phyloP scores from a whole-genome alignment of 306 rosid species.

The Ochetophila trinervis region DNA sequence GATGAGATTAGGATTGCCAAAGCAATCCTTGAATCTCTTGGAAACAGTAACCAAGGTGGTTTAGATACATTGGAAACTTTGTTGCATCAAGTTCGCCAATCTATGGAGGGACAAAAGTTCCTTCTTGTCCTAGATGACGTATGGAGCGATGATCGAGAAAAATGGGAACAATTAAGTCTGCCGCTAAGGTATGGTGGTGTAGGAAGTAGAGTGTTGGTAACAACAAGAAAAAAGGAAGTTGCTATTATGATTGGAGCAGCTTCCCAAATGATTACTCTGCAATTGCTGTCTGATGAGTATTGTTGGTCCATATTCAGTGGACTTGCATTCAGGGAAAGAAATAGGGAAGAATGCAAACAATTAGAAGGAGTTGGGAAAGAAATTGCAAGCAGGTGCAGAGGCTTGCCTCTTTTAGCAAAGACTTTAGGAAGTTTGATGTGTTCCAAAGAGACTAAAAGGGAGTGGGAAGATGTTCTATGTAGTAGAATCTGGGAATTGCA shows the following conservation, averaged over 20 bases:
- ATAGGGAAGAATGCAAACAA: not conserved
- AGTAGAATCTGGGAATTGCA: conserved; percentile 7
- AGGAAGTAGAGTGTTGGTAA: conserved; percentile 18
- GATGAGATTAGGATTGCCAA: conserved; percentile 14
- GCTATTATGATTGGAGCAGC: conserved; percentile 7
- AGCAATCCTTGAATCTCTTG: not conserved
- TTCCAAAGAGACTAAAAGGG: not conserved
- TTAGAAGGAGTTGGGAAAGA: conserved; percentile 7
- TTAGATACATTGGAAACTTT: not conserved
- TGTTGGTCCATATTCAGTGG: conserved; percentile 10
- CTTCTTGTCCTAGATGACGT: conserved; percentile 25
- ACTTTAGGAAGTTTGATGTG: conserved; percentile 9
- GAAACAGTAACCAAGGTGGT: not conserved
- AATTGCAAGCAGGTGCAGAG: conserved; percentile 16
- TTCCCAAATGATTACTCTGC: not conserved
- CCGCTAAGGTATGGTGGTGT: conserved; percentile 1
- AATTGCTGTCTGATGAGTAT: conserved; percentile 4
- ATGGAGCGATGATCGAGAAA: conserved; percentile 1
- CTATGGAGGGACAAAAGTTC: not conserved
- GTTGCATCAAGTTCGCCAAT: not conserved
- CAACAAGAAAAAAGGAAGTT: conserved; percentile 8
- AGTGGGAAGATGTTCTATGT: conserved; percentile 7
- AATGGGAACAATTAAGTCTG: conserved; percentile 7
- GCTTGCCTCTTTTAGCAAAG: conserved; percentile 23
- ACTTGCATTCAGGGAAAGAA: not conserved